Evolutionary conservation across 805 yeast species (phyloP).

Genomic region (Cyberlindnera sargentensis): DNA sequence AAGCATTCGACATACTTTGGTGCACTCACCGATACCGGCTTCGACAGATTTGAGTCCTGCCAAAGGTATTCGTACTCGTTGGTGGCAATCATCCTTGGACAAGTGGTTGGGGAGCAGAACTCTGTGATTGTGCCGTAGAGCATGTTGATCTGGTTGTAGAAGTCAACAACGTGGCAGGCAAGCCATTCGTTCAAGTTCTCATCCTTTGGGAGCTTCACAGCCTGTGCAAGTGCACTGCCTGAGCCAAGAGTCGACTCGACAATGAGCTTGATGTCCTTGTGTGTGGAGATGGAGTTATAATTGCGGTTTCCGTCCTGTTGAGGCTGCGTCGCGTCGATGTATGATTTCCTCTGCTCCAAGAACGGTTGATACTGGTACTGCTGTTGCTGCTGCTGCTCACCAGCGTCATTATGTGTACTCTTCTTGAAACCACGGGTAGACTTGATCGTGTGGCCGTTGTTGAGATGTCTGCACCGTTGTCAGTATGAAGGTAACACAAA

Average conservation of each 20-base stretch:
- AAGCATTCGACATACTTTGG: slow-evolving; percentile 91
- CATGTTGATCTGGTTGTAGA: slow-evolving; percentile 95
- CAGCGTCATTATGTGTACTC: slow-evolving; percentile 2
- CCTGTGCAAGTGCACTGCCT: slow-evolving; percentile 83
- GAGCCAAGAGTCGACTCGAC: slow-evolving; percentile 96
- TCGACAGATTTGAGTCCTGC: slow-evolving; percentile 70
- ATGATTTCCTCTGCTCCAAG: neutral
- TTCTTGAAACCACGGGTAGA: slow-evolving; percentile 41
- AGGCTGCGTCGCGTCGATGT: neutral
- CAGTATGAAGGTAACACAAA: neutral
- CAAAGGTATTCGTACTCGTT: slow-evolving; percentile 95
- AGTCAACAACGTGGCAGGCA: slow-evolving; percentile 96
- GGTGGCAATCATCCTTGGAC: slow-evolving; percentile 97
- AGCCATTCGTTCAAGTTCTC: slow-evolving; percentile 92
- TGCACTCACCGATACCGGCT: slow-evolving; percentile 85
- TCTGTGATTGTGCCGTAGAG: slow-evolving; percentile 92
- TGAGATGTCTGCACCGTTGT: slow-evolving; percentile 26
- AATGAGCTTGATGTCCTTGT: slow-evolving; percentile 72
- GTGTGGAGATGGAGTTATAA: slow-evolving; percentile 41
- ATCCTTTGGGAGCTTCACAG: slow-evolving; percentile 88
- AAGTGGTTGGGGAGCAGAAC: slow-evolving; percentile 89
- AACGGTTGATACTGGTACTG: no score
- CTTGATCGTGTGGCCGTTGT: slow-evolving; percentile 40
- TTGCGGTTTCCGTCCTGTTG: slow-evolving; percentile 1
- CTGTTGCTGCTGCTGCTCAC: neutral